Evolutionary conservation across 2,329 filamentous ascomycete species (phyloP).

Genomic region (Esteya vermicola): DNA sequence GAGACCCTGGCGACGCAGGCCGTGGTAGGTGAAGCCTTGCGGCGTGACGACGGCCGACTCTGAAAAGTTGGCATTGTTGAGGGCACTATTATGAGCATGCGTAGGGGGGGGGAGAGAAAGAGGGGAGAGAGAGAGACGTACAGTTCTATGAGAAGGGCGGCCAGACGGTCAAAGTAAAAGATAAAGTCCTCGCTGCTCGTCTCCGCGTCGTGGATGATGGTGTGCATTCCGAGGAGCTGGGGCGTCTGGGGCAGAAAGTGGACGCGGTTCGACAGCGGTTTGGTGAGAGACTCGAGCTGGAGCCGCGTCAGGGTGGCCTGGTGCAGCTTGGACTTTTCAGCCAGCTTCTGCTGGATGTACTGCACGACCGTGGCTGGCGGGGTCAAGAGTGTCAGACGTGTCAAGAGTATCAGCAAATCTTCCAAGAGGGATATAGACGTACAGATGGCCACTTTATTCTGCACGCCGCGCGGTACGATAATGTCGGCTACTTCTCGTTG

Average conservation of each 20-base stretch:
- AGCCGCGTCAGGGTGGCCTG: constrained; percentile 65
- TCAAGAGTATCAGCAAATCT: not conserved
- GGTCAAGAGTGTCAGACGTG: not conserved
- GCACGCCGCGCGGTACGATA: constrained; percentile 86
- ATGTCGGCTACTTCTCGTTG: constrained; percentile 87
- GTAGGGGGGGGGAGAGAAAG: not conserved
- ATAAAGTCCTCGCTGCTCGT: constrained; percentile 82
- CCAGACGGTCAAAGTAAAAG: constrained; percentile 89
- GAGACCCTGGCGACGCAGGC: constrained; percentile 55
- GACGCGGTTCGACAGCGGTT: constrained; percentile 62
- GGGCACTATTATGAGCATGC: constrained; percentile 39
- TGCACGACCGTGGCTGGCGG: constrained; percentile 76
- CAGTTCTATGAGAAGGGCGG: constrained; percentile 72
- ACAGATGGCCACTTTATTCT: constrained; percentile 86
- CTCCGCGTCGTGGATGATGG: constrained; percentile 68
- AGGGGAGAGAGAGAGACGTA: constrained; percentile 15
- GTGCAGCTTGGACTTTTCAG: constrained; percentile 75
- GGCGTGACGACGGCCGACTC: constrained; percentile 55
- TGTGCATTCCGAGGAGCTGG: constrained; percentile 80
- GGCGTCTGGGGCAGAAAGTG: constrained; percentile 60
- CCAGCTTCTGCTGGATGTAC: constrained; percentile 75
- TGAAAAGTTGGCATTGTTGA: constrained; percentile 63
- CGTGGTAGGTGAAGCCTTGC: constrained; percentile 52
- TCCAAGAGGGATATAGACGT: constrained; percentile 15
- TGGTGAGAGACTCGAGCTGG: constrained; percentile 55